phyloP scores from a whole-genome alignment of 768 basidiomycete species.

The Amylocystis lapponica region DNA sequence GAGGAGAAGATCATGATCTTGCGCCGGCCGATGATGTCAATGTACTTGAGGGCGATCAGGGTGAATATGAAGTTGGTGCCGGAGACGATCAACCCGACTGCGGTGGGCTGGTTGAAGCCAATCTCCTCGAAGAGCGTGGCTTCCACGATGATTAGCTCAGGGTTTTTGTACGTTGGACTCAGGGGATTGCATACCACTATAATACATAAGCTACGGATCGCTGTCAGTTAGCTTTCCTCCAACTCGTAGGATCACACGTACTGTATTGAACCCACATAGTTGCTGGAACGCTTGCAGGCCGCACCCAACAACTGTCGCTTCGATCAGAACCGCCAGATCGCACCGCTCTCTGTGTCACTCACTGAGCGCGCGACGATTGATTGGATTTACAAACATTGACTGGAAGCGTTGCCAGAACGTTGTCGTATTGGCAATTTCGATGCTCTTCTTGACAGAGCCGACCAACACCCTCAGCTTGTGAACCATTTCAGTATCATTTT shows the following conservation, averaged over 20 bases:
- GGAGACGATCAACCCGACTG: conserved; percentile 73
- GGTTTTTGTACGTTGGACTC: no score
- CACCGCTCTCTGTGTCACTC: no score
- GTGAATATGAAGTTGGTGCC: conserved; percentile 79
- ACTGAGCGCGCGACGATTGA: conserved; percentile 70
- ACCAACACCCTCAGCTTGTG: conserved; percentile 51
- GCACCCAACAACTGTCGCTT: conserved; percentile 56
- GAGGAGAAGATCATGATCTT: conserved; percentile 65
- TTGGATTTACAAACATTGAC: conserved; percentile 49
- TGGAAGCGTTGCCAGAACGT: conserved; percentile 50
- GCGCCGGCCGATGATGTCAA: conserved; percentile 66
- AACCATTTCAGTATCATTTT: not conserved
- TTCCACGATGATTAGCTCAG: no score
- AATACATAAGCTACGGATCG: conserved; percentile 19
- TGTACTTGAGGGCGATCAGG: conserved; percentile 66
- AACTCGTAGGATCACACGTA: conserved; percentile 31
- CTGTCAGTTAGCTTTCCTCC: no score
- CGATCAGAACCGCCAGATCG: no score
- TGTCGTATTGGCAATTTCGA: conserved; percentile 55
- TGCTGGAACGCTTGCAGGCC: conserved; percentile 84
- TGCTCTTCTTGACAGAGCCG: conserved; percentile 53
- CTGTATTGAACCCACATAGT: conserved; percentile 79
- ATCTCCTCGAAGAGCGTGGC: conserved; percentile 77
- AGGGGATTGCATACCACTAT: conserved; percentile 20
- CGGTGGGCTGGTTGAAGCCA: conserved; percentile 78